Evolutionary conservation across 2,329 filamentous ascomycete species (phyloP).

Genomic region (Colletotrichum sp.): DNA sequence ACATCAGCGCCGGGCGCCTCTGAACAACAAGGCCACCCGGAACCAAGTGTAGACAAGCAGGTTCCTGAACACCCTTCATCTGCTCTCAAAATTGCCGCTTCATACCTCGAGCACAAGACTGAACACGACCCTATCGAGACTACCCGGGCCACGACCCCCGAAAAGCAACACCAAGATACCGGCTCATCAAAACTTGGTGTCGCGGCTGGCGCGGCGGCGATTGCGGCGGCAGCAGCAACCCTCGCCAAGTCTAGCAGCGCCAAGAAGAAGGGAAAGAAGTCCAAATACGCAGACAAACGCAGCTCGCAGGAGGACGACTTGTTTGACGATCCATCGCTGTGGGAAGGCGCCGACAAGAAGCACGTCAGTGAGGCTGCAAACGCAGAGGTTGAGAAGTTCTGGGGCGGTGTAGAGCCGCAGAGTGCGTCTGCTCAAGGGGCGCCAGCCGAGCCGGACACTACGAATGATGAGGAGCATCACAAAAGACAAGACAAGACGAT

Average conservation of each 20-base stretch:
- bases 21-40: background rate
- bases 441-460: background rate
- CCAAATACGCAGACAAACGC: slow-evolving; percentile 41
- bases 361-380: slow-evolving; percentile 23
- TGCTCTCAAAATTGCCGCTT: slow-evolving; percentile 27
- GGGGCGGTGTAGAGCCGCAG: slow-evolving; percentile 25
- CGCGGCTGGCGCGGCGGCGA: slow-evolving; percentile 30
- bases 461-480: background rate
- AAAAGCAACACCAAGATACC: background rate
- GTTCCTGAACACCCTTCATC: background rate
- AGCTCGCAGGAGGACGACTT: slow-evolving; percentile 43
- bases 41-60: background rate
- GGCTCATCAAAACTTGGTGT: background rate
- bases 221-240: slow-evolving; percentile 32
- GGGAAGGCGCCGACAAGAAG: slow-evolving; percentile 48
- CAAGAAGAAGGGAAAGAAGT: slow-evolving; percentile 41
- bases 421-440: background rate
- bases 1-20: background rate
- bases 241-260: slow-evolving; percentile 31
- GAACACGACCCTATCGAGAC: background rate
- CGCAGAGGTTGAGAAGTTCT: slow-evolving; percentile 34
- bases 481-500: background rate
- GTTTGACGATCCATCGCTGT: slow-evolving; percentile 48
- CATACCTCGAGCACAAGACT: slow-evolving; percentile 22
- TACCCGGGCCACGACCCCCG: background rate